Evolutionary conservation across 2,329 filamentous ascomycete species (phyloP).

Genomic region (Colletotrichum musae): DNA sequence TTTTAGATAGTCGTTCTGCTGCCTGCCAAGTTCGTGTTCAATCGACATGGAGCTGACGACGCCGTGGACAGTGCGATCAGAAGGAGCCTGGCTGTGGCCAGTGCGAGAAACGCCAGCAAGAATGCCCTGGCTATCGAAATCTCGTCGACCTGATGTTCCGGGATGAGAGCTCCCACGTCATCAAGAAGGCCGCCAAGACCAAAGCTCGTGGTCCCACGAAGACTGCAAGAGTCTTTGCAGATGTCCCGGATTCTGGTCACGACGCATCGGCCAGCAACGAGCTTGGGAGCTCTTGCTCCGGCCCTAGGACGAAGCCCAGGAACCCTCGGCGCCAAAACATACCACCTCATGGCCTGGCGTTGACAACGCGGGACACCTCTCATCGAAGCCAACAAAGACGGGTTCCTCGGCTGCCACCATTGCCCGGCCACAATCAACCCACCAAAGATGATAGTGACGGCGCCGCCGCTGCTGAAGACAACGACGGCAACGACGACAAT

Average conservation of each 20-base stretch:
- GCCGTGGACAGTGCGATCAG: slow-evolving; percentile 64
- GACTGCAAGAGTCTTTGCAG: slow-evolving; percentile 42
- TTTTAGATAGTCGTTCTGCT: no score
- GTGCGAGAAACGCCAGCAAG: slow-evolving; percentile 65
- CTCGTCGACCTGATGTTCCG: slow-evolving; percentile 71
- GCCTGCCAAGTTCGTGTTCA: neutral
- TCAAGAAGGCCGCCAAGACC: slow-evolving; percentile 61
- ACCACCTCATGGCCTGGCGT: slow-evolving; percentile 27
- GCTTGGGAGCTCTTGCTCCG: slow-evolving; percentile 17
- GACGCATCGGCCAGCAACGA: slow-evolving; percentile 7
- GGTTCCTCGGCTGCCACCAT: slow-evolving; percentile 18
- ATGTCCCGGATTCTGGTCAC: slow-evolving; percentile 4
- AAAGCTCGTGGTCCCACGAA: slow-evolving; percentile 50
- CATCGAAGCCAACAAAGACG: slow-evolving; percentile 5
- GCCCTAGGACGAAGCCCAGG: neutral
- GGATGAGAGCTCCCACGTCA: slow-evolving; percentile 69
- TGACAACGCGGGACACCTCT: slow-evolving; percentile 40
- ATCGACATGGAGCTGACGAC: slow-evolving; percentile 16
- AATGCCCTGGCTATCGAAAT: slow-evolving; percentile 70
- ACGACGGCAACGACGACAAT: slow-evolving; percentile 18
- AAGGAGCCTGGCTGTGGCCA: slow-evolving; percentile 66
- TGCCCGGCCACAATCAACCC: neutral
- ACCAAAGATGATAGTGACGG: neutral
- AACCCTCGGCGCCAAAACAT: slow-evolving; percentile 7
- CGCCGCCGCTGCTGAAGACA: slow-evolving; percentile 17